Evolutionary conservation across 345 rosid genomes (phyloP), one percentile per base, ranked within the genome.

Genomic region (Populus euphratica): DNA sequence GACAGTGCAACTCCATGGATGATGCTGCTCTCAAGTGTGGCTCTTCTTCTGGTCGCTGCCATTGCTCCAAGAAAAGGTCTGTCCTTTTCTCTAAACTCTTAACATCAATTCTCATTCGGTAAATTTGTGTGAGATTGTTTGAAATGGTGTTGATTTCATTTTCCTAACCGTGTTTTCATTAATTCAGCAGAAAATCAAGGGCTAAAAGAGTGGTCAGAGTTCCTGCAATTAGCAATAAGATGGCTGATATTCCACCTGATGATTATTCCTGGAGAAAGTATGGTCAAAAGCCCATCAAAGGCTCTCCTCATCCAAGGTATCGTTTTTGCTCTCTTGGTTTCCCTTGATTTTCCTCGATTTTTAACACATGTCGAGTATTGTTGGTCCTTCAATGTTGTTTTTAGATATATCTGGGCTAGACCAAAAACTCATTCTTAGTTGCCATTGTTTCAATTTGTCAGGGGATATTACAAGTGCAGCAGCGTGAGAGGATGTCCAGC

Each of bases 251-350:
- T 56, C 98, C 99, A 44, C 83, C 98, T 0, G 98, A 95, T 54
- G 96, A 93, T 50, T 95, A 73, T 70, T 93, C 97, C 13, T 95
- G 99, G 99, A 91, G 99, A 82, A 95, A 95, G 62, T 95, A 95
- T 52, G 99, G 99, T 41, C 99, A 95, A 72, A 95, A 95, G 82
- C 98, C 99, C 5, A 95, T 95, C 85, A 95, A 95, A 77, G 99
- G 99, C 44, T 95, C 99, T 18, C 99, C 99, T 83, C 97, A 95
- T 84, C 99, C 98, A 72, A 92, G 99, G 99, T 93, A 11, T 4
- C 25, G 20, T n/a, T 8, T 11, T 9, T 59, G 27, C 14, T 23
- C n/a, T 52, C n/a, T 2, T 10, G 35, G 23, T 2, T 16, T 63
- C 27, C 35, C 11, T 3, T 27, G 12, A 23, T 16, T 43, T 43